Evolutionary conservation across 1,139 yeast species (phyloP).

Genomic region (Entelexis sorbosivorans): DNA sequence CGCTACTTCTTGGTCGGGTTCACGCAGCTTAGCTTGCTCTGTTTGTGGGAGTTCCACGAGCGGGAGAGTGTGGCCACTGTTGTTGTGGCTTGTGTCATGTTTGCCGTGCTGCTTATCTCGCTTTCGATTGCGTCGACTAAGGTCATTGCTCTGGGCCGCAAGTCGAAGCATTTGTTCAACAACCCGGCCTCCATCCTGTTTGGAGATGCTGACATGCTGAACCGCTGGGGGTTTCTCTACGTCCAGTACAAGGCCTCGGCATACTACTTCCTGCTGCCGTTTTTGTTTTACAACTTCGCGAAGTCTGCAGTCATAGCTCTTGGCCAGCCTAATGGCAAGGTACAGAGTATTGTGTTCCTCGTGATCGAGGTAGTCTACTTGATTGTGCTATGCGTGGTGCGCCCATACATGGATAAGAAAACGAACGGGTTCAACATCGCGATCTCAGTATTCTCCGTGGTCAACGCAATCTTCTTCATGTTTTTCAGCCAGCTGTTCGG

Average conservation of each 20-base stretch:
- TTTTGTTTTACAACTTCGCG: constrained; percentile 53
- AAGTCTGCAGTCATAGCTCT: constrained; percentile 82
- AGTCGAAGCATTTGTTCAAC: constrained; percentile 60
- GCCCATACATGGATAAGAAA: constrained; percentile 91
- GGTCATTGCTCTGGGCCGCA: constrained; percentile 60
- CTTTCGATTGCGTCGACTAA: constrained; percentile 63
- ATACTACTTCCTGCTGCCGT: constrained; percentile 66
- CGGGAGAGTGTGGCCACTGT: constrained; percentile 77
- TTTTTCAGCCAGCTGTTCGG: constrained; percentile 78
- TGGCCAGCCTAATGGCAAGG: constrained; percentile 67
- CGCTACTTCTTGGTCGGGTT: constrained; percentile 70
- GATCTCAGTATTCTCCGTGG: constrained; percentile 63
- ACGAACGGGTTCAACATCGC: constrained; percentile 86
- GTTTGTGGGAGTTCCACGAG: constrained; percentile 80
- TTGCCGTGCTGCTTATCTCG: constrained; percentile 46
- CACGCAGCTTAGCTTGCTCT: constrained; percentile 72
- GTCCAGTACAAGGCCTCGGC: constrained; percentile 83
- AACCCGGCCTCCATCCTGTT: constrained; percentile 87
- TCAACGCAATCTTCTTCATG: constrained; percentile 76
- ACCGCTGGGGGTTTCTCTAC: constrained; percentile 84
- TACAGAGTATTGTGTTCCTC: constrained; percentile 68
- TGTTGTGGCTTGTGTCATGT: constrained; percentile 56
- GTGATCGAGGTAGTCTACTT: constrained; percentile 62
- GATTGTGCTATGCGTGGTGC: constrained; percentile 49
- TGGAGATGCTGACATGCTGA: constrained; percentile 71